A percentile compares a stretch with the other conserved stretches of the same genome.
Conservation (phyloP, 2,329 filamentous ascomycete species). For the Fusarium sp. region DNA sequence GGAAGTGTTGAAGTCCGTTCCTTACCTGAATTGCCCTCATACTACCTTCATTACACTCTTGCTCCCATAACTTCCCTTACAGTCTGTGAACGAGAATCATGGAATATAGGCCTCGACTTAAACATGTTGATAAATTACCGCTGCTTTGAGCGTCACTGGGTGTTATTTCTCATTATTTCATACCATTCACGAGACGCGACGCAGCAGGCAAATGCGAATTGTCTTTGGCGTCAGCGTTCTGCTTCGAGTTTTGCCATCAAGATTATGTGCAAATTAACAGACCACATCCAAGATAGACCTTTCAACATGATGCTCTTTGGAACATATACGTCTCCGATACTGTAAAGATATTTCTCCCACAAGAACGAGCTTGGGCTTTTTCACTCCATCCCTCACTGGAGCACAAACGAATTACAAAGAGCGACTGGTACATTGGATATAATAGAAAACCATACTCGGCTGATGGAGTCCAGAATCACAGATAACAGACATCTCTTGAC, state of each 20-base stretch:
- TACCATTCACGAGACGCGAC: neutral
- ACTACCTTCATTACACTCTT: accelerated
- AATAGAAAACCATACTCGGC: accelerated
- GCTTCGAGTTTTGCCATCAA: neutral
- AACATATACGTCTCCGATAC: neutral
- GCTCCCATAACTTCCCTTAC: accelerated
- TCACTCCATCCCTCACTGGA: neutral
- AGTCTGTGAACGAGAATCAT: neutral
- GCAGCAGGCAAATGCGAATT: neutral
- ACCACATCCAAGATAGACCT: neutral
- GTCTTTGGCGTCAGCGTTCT: neutral
- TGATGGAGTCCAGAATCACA: accelerated
- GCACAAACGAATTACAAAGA: accelerated
- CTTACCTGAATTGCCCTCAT: accelerated
- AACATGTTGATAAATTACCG: accelerated
- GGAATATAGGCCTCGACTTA: accelerated
- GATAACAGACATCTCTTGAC: neutral
- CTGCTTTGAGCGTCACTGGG: accelerated
- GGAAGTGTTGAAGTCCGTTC: neutral
- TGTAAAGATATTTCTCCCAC: accelerated
- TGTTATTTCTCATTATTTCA: too few relatives aligned
- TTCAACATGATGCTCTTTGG: accelerated
- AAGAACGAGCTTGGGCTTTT: accelerated
- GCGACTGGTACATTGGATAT: accelerated
- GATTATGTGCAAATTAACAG: accelerated